phyloP scores from a whole-genome alignment of 768 basidiomycete species.

The Termitomyces sp. region DNA sequence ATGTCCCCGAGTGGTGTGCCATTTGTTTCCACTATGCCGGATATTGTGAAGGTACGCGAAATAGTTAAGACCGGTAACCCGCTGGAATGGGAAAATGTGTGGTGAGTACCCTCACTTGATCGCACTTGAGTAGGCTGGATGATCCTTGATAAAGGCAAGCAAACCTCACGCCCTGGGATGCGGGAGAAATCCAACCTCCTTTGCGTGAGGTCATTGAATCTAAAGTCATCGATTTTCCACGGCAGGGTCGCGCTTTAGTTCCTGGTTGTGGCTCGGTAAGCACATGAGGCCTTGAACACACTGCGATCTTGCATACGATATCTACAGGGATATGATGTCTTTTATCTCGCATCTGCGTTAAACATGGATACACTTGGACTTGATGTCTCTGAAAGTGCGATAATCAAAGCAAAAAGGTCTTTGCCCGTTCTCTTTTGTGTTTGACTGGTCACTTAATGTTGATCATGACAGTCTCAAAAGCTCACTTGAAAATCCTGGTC shows the following conservation, averaged over 20 bases:
- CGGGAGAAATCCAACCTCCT: conserved; percentile 47
- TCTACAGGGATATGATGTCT: conserved; percentile 53
- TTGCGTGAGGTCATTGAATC: conserved; percentile 46
- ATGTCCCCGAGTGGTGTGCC: not conserved
- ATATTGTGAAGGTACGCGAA: conserved; percentile 4
- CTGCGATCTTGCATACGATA: not conserved
- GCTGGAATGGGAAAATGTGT: conserved; percentile 22
- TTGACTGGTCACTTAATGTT: not conserved
- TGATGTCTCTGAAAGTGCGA: conserved; percentile 52
- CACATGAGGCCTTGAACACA: too few species aligned
- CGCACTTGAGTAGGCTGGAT: too few species aligned
- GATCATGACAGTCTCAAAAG: not conserved
- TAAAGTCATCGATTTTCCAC: conserved; percentile 36
- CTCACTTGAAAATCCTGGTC: not conserved
- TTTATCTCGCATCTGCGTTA: conserved; percentile 43
- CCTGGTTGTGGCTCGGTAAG: not conserved
- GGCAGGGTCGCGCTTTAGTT: conserved; percentile 27
- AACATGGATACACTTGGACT: conserved; percentile 44
- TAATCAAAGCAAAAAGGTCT: conserved; percentile 39
- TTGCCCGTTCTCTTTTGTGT: not conserved
- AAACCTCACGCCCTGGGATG: conserved; percentile 63
- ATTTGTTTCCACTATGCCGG: not conserved
- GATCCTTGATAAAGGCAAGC: conserved; percentile 13
- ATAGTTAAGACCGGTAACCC: conserved; percentile 20
- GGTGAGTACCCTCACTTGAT: not conserved